These are phyloP conservation scores for Orbilia ellipsospora DNA, from an alignment of 2,329 filamentous ascomycete species.

Conservation along the genomic window DNA sequence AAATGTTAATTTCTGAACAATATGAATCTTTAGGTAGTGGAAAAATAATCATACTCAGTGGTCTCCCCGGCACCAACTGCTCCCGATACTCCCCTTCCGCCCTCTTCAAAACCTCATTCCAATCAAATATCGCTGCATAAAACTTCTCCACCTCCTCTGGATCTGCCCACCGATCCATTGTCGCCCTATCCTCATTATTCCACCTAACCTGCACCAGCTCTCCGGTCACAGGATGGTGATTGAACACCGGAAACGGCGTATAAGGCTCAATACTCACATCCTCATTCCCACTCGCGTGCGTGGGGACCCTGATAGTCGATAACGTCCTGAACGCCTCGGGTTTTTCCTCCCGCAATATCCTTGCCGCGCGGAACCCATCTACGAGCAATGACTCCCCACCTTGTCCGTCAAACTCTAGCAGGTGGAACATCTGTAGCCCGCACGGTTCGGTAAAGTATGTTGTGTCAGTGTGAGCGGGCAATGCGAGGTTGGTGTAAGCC, in stretches of 20 bases:
- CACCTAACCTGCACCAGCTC: conserved; percentile 77
- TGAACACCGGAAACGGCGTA: conserved; percentile 76
- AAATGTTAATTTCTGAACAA: conserved; percentile 6
- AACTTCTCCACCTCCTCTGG: conserved; percentile 70
- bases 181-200: conserved; percentile 91
- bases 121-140: conserved; percentile 83
- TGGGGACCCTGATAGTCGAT: conserved; percentile 70
- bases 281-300: conserved; percentile 87
- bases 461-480: conserved; percentile 90
- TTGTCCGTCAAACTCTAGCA: conserved; percentile 79
- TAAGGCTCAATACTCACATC: conserved; percentile 83
- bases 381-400: conserved; percentile 86
- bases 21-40: conserved; percentile 53
- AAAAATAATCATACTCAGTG: conserved; percentile 72
- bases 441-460: conserved; percentile 96
- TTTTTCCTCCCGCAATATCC: conserved; percentile 69
- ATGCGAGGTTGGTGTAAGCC: conserved; percentile 85
- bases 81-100: conserved; percentile 78
- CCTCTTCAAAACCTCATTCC: conserved; percentile 75
- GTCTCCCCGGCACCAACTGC: conserved; percentile 80
- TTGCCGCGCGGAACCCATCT: conserved; percentile 82
- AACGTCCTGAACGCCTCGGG: conserved; percentile 71
- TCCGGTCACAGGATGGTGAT: conserved; percentile 66
- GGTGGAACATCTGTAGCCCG: conserved; percentile 90
- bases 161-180: conserved; percentile 69